phyloP scores from a whole-genome alignment of 805 yeast species.

The Pichia sporocuriosa region DNA sequence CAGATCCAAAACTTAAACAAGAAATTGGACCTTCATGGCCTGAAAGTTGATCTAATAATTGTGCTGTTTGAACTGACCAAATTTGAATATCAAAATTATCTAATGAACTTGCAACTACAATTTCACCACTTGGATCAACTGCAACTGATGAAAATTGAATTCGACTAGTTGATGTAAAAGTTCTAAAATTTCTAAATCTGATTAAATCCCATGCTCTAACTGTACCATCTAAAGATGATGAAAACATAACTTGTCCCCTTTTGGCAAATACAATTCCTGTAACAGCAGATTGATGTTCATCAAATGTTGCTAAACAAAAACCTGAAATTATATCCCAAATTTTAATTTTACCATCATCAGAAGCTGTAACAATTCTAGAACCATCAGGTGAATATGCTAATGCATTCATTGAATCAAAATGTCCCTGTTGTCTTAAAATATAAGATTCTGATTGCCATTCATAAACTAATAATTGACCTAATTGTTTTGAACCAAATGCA shows the following conservation, averaged over 20 bases:
- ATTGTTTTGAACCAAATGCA: constrained; percentile 83
- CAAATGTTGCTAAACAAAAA: constrained; percentile 85
- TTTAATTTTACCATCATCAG: constrained; percentile 95
- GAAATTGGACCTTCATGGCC: constrained; percentile 98
- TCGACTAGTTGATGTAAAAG: constrained; percentile 86
- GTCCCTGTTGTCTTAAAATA: constrained; percentile 93
- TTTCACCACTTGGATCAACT: constrained; percentile 95
- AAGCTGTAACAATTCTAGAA: constrained; percentile 81
- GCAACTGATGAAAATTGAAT: constrained; percentile 84
- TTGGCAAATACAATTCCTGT: constrained; percentile 84
- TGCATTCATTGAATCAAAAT: constrained; percentile 83
- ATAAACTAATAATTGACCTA: constrained; percentile 93
- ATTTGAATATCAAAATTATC: constrained; percentile 88
- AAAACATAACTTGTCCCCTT: constrained; percentile 83
- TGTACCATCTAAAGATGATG: constrained; percentile 92
- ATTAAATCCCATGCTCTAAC: constrained; percentile 95
- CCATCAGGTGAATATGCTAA: constrained; percentile 93
- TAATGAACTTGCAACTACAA: constrained; percentile 89
- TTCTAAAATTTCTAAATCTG: constrained; percentile 88
- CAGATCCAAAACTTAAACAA: constrained; percentile 75
- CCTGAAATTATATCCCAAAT: constrained; percentile 95
- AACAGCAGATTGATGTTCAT: constrained; percentile 84
- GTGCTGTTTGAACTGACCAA: constrained; percentile 97
- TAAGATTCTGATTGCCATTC: constrained; percentile 99
- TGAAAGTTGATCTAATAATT: constrained; percentile 73